Conservation (phyloP, 371 early-diverging fungal genomes). For the Rhizomucor pusillus region DNA sequence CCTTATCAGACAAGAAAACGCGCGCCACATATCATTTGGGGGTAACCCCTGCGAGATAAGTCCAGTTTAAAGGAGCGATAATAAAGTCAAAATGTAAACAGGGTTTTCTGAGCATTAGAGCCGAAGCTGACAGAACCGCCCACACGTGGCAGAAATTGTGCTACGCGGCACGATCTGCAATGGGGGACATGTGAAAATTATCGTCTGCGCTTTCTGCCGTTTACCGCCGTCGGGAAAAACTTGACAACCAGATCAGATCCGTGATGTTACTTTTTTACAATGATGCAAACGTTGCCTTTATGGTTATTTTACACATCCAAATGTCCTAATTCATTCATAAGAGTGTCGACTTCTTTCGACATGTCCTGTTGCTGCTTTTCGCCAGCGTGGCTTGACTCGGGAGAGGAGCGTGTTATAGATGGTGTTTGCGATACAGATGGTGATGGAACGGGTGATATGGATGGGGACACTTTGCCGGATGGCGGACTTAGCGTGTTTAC, state of each 20-base stretch:
- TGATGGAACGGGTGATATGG: slow-evolving; percentile 9
- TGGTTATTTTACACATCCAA: slow-evolving; percentile 22
- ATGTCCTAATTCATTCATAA: slow-evolving; percentile 39
- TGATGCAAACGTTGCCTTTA: background rate
- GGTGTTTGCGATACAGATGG: slow-evolving; percentile 15
- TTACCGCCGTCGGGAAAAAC: no score
- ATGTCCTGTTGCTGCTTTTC: slow-evolving; percentile 15
- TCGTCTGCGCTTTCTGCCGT: background rate
- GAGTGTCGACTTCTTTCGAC: slow-evolving; percentile 28
- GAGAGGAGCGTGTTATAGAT: slow-evolving; percentile 6
- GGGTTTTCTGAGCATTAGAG: background rate
- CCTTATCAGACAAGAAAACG: no score
- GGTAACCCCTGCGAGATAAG: no score
- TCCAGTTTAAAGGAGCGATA: no score
- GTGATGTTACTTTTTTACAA: background rate
- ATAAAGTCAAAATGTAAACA: no score
- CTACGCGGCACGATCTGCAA: no score
- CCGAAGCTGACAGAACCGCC: background rate
- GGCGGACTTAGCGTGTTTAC: slow-evolving; percentile 6
- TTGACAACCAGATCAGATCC: no score
- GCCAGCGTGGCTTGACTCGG: slow-evolving; percentile 11
- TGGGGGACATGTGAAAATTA: background rate
- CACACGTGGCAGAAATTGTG: no score
- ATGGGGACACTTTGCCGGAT: slow-evolving; percentile 1
- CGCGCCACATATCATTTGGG: no score